Evolutionary conservation across 371 early-diverging fungal species (phyloP).

Genomic region (Rhizopus stolonifer): DNA sequence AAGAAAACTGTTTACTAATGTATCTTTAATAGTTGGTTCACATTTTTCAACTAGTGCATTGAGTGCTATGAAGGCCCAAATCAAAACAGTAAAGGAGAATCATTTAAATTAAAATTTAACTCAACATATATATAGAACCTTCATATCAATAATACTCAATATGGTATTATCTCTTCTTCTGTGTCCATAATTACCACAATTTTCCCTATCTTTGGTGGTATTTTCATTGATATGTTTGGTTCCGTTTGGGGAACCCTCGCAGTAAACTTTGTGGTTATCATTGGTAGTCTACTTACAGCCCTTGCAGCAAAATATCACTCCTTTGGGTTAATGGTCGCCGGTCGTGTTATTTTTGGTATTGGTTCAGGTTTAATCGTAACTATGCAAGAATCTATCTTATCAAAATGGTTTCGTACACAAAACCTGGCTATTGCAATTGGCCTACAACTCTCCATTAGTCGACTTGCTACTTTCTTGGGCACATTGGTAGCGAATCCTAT

Average conservation of each 20-base stretch:
- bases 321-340: conserved; percentile 58
- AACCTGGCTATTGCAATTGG: conserved; percentile 62
- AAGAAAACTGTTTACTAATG: neutral
- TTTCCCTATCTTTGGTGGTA: conserved; percentile 64
- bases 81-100: conserved; percentile 53
- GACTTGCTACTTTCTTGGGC: conserved; percentile 49
- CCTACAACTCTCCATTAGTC: conserved; percentile 62
- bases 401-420: conserved; percentile 70
- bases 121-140: conserved; percentile 1
- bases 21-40: conserved; percentile 54
- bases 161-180: conserved; percentile 69
- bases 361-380: conserved; percentile 68
- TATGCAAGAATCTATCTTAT: conserved; percentile 68
- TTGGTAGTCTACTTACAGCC: conserved; percentile 61
- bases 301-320: conserved; percentile 54
- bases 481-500: conserved; percentile 35
- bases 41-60: conserved; percentile 74
- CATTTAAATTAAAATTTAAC: neutral
- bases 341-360: conserved; percentile 67
- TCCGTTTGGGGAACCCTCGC: conserved; percentile 59
- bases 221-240: conserved; percentile 70
- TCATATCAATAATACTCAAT: conserved; percentile 64
- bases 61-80: conserved; percentile 65
- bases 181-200: conserved; percentile 70
- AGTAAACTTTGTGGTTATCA: conserved; percentile 56